phyloP scores from a whole-genome alignment of 768 basidiomycete species.

The Boletellus sp. region DNA sequence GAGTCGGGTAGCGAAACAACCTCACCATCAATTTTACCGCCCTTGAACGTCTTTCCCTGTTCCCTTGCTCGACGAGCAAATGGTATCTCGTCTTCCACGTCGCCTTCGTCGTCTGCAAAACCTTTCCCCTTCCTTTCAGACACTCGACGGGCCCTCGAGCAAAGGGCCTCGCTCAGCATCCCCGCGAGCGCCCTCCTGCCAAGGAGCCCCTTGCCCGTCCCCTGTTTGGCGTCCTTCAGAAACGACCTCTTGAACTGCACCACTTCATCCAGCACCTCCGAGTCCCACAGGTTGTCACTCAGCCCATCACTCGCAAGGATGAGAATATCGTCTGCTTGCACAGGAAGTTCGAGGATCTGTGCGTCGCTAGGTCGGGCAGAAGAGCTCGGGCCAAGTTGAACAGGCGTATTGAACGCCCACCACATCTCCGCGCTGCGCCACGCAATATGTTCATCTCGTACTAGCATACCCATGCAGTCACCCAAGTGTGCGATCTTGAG shows the following conservation, averaged over 20 bases:
- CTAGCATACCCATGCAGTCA: conserved; percentile 84
- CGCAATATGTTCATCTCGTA: conserved; percentile 71
- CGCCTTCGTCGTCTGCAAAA: conserved; percentile 24
- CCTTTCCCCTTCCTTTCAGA: conserved; percentile 45
- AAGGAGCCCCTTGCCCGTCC: conserved; percentile 29
- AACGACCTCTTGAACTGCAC: conserved; percentile 48
- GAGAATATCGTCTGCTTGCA: conserved; percentile 68
- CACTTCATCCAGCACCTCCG: conserved; percentile 82
- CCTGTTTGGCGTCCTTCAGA: conserved; percentile 19
- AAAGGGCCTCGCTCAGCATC: conserved; percentile 76
- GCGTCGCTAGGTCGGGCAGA: conserved; percentile 65
- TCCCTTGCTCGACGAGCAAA: conserved; percentile 80
- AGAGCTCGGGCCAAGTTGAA: conserved; percentile 59
- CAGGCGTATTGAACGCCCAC: conserved; percentile 73
- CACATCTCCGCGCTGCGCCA: conserved; percentile 95
- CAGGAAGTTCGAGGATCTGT: conserved; percentile 65
- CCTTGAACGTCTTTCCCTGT: conserved; percentile 64
- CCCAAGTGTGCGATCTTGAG: conserved; percentile 83
- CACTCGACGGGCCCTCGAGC: conserved; percentile 69
- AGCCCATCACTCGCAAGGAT: conserved; percentile 81
- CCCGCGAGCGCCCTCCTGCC: conserved; percentile 56
- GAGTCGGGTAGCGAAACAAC: background rate
- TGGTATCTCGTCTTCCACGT: conserved; percentile 58
- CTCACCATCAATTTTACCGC: conserved; percentile 85
- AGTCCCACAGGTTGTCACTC: conserved; percentile 86